A percentile compares a stretch with the other conserved stretches of the same genome.
These are phyloP conservation scores for Monosporozyma yasuniensis DNA, from an alignment of 805 yeast species.

Conservation along the genomic window DNA sequence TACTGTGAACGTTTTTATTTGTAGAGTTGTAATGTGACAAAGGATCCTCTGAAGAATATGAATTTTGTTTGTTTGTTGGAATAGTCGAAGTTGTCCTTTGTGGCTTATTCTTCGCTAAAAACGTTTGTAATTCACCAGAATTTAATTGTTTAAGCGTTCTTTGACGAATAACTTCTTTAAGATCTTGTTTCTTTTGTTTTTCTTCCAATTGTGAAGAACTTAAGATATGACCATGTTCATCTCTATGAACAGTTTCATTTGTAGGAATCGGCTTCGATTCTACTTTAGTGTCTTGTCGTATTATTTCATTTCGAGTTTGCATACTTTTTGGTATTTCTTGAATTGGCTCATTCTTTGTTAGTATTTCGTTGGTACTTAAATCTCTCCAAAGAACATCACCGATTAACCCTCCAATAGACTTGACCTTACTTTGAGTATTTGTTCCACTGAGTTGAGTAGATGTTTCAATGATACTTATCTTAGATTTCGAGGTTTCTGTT, in stretches of 20 bases:
- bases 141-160: slow-evolving; percentile 33
- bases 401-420: not conserved
- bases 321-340: not conserved
- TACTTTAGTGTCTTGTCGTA: not conserved
- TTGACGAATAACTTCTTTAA: slow-evolving; percentile 22
- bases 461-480: not conserved
- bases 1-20: slow-evolving; percentile 17
- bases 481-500: slow-evolving; percentile 3
- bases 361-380: slow-evolving; percentile 19
- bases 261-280: not conserved
- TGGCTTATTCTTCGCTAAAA: slow-evolving; percentile 20
- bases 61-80: not conserved
- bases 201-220: slow-evolving; percentile 12
- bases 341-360: slow-evolving; percentile 9
- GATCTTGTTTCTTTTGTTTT: slow-evolving; percentile 16
- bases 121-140: slow-evolving; percentile 29
- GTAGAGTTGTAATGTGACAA: slow-evolving; percentile 28
- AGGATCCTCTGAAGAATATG: slow-evolving; percentile 50
- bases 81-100: not conserved
- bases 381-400: slow-evolving; percentile 21
- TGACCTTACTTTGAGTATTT: not conserved
- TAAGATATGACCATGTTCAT: slow-evolving; percentile 48
- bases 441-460: not conserved
- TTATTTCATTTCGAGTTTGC: slow-evolving; percentile 10
- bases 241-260: slow-evolving; percentile 46